Percentiles rank a stretch among this genome's conserved stretches.
phyloP scores from a whole-genome alignment of 2,329 filamentous ascomycete genomes.

The Trichoderma lentiforme region DNA sequence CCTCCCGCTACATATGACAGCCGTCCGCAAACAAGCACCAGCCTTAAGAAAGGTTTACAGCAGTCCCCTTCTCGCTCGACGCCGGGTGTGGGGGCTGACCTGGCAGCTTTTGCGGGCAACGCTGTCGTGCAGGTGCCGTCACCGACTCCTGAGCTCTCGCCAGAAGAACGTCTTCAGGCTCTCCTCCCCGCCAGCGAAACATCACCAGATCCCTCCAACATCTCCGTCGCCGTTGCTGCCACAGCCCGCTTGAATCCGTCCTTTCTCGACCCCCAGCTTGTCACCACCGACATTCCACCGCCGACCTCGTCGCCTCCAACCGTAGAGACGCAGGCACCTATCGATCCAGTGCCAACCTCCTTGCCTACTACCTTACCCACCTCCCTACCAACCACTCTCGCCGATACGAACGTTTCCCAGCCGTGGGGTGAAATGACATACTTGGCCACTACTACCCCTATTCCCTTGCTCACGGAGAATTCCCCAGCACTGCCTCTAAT shows the following conservation, averaged over 20 bases:
- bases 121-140: constrained; percentile 21
- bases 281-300: constrained; percentile 31
- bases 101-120: neutral
- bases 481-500: constrained; percentile 33
- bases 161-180: constrained; percentile 51
- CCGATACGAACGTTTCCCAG: constrained; percentile 33
- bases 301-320: constrained; percentile 32
- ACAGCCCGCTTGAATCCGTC: constrained; percentile 53
- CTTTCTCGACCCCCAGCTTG: constrained; percentile 52
- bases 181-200: constrained; percentile 38
- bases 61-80: neutral
- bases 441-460: constrained; percentile 36
- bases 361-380: constrained; percentile 21
- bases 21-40: constrained; percentile 24
- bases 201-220: constrained; percentile 44
- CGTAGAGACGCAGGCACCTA: constrained; percentile 17
- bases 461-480: constrained; percentile 31
- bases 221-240: constrained; percentile 56
- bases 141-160: constrained; percentile 36
- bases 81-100: constrained; percentile 18
- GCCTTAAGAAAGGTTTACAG: constrained; percentile 27
- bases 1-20: constrained; percentile 49
- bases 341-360: constrained; percentile 5
- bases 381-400: constrained; percentile 20
- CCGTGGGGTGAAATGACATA: constrained; percentile 56